Percentiles rank a stretch among this genome's conserved stretches.
Evolutionary conservation across 805 yeast genomes (phyloP).

Genomic region (Candida nonsorbophila): DNA sequence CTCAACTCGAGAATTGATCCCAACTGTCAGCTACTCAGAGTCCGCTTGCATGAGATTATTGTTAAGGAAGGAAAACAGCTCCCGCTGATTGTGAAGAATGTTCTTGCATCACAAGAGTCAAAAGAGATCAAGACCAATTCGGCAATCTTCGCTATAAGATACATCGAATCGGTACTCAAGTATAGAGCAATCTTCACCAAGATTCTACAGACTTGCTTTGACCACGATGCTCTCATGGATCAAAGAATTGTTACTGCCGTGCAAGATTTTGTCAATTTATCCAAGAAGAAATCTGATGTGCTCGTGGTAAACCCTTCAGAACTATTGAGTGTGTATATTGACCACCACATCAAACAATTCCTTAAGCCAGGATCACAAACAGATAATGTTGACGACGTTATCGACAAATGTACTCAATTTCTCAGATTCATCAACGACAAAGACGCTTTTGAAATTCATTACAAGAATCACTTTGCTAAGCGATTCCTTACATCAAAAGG

Average conservation of each 20-base stretch:
- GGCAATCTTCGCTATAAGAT: constrained; percentile 55
- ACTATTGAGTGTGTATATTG: constrained; percentile 35
- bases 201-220: constrained; percentile 46
- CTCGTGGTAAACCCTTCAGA: constrained; percentile 31
- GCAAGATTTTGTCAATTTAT: constrained; percentile 52
- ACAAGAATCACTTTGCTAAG: constrained; percentile 82
- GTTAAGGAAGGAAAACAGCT: constrained; percentile 35
- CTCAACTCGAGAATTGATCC: constrained; percentile 51
- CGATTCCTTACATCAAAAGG: constrained; percentile 47
- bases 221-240: constrained; percentile 43
- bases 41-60: constrained; percentile 43
- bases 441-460: constrained; percentile 79
- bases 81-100: constrained; percentile 17
- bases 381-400: constrained; percentile 23
- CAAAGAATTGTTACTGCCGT: constrained; percentile 58
- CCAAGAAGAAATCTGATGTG: constrained; percentile 35
- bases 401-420: constrained; percentile 54
- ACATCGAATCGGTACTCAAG: constrained; percentile 57
- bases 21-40: constrained; percentile 44
- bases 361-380: constrained; percentile 15
- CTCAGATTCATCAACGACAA: constrained; percentile 73
- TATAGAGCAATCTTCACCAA: constrained; percentile 46
- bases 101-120: constrained; percentile 2
- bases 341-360: constrained; percentile 31
- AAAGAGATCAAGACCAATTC: constrained; percentile 17